A percentile compares a stretch with the other conserved stretches of the same genome.
phyloP scores from a whole-genome alignment of 768 basidiomycete species.

The Gautieria morchelliformis region DNA sequence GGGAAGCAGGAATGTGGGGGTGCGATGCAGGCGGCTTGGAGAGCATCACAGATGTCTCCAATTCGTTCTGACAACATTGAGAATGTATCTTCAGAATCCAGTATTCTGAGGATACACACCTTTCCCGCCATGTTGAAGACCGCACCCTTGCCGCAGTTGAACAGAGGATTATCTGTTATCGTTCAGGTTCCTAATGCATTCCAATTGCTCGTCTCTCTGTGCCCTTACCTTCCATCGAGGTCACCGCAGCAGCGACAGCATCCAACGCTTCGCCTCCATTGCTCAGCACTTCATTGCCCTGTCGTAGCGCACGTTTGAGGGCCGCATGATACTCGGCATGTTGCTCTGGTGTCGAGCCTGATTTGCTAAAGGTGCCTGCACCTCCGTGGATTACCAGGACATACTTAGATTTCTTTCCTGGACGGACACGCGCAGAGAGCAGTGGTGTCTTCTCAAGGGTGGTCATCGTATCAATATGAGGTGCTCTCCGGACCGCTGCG shows the following conservation, averaged over 20 bases:
- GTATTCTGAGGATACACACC: slow-evolving; percentile 26
- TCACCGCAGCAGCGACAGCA: slow-evolving; percentile 64
- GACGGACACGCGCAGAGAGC: background rate
- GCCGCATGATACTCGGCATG: slow-evolving; percentile 47
- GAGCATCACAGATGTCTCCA: slow-evolving; percentile 75
- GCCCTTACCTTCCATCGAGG: slow-evolving; percentile 55
- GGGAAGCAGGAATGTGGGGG: slow-evolving; percentile 43
- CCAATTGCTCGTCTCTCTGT: background rate
- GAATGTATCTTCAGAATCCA: background rate
- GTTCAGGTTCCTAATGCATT: background rate
- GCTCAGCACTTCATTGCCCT: slow-evolving; percentile 53
- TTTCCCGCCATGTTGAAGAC: slow-evolving; percentile 78
- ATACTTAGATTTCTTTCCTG: slow-evolving; percentile 13
- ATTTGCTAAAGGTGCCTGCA: slow-evolving; percentile 58
- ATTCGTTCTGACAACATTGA: slow-evolving; percentile 50
- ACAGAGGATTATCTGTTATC: slow-evolving; percentile 56
- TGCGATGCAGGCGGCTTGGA: slow-evolving; percentile 65
- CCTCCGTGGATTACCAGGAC: slow-evolving; percentile 73
- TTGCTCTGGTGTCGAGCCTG: slow-evolving; percentile 49
- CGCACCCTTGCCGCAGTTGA: slow-evolving; percentile 73
- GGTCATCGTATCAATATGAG: background rate
- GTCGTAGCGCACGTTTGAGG: slow-evolving; percentile 43
- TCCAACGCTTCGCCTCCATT: slow-evolving; percentile 77
- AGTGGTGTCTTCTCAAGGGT: background rate
- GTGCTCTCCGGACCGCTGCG: background rate